Base-by-base conservation (phyloP, 2,329 filamentous ascomycete species). In the Colletotrichum echinochloae region DNA sequence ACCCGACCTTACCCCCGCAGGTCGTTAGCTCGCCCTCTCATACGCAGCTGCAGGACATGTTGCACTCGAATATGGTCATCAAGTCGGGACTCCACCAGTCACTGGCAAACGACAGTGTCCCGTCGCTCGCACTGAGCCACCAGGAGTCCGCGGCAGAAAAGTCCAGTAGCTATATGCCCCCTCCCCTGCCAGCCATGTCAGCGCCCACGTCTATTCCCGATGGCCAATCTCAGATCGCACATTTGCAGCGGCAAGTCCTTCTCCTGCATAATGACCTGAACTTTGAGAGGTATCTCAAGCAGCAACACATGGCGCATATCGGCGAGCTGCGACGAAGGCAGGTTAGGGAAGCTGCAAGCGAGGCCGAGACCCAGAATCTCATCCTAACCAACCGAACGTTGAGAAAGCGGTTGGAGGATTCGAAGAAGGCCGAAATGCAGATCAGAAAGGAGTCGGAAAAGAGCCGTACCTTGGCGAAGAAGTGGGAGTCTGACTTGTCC, bases 271-370 rank as follows among this genome's bases (percentile, higher is more conserved):
- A 95, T 72, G 93, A 96, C 75, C 84, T 96, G 52, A 93, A 92
- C 73, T 96, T 95, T 76, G 94, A 96, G 78, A 87, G 92, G 33
- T 95, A 94, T 79, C 86, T 95, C 75, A 95, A 95, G 77, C 89
- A 94, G 73, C 93, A 96, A 76, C 93, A 95, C 78, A 88, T 95
- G 74, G 88, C 91, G 2, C 92, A 95, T 70, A 95, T 96, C 77
- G 92, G 92, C 1, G 92, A 94, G 76, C 81, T 96, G 51, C 91
- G 93, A 74, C 87, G 92, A 18, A 90, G 90, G 72, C 91, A 94
- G 69, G 89, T 95, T 73, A 89, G 89, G 73, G 92, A 95, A 78
- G 92, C 92, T 9, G 92, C 92, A 1, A 91, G 89, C 1, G 93
- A 95, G 77, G 93, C 93, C 0, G 93, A 96, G 77, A 94, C 92